A percentile compares a stretch with the other conserved stretches of the same genome.
These are phyloP conservation scores for Cupressus sempervirens DNA, from an alignment of 75 land plant genomes.

Conservation along the genomic window DNA sequence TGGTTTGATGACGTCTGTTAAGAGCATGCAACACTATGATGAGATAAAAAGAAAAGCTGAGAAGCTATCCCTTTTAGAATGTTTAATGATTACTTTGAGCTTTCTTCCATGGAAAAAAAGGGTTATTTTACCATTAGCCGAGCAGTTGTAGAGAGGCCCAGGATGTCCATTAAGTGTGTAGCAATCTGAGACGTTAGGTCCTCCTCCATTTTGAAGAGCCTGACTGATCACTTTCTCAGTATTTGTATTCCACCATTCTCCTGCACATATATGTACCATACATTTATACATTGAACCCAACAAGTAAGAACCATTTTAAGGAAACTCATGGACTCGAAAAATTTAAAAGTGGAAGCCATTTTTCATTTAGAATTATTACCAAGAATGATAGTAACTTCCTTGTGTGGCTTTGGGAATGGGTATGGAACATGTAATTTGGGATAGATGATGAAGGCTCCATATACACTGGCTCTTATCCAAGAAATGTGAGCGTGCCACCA, in stretches of 20 bases:
- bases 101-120: too few relatives aligned
- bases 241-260: conserved; percentile 14
- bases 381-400: conserved; percentile 36
- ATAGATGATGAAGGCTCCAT: conserved; percentile 57
- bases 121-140: neutral
- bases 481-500: conserved; percentile 48
- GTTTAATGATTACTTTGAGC: too few relatives aligned
- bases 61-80: too few relatives aligned
- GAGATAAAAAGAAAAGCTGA: too few relatives aligned
- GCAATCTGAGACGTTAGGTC: conserved; percentile 31
- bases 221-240: neutral
- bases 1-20: neutral
- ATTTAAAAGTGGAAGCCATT: neutral
- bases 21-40: neutral
- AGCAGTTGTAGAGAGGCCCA: conserved; percentile 41
- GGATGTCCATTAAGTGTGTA: conserved; percentile 42
- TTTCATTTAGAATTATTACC: conserved; percentile 22
- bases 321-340: neutral
- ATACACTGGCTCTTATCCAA: conserved; percentile 53
- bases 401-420: conserved; percentile 33
- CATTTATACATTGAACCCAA: neutral
- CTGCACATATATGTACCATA: neutral
- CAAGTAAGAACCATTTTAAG: neutral
- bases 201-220: conserved; percentile 27
- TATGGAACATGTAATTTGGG: conserved; percentile 31